Percentiles rank a stretch among this genome's conserved stretches.
These are phyloP conservation scores for Xylaria arbuscula DNA, from an alignment of 2,329 filamentous ascomycete species.

Conservation along the genomic window DNA sequence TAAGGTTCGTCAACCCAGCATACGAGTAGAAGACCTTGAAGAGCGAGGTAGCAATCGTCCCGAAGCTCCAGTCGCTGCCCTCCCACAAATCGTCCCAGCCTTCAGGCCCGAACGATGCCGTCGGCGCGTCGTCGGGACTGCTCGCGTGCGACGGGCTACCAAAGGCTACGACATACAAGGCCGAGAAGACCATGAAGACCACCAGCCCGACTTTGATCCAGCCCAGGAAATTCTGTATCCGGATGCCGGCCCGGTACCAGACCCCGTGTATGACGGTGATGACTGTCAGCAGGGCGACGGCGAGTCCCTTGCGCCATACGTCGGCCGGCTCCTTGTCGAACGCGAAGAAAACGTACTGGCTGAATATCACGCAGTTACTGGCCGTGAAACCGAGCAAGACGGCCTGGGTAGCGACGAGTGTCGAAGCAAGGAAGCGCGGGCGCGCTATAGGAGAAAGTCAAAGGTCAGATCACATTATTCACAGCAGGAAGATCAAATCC, in stretches of 20 bases:
- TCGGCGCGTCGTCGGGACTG: conserved; percentile 35
- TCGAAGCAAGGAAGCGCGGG: conserved; percentile 72
- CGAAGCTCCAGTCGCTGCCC: conserved; percentile 76
- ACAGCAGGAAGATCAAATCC: neutral
- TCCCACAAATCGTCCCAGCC: conserved; percentile 69
- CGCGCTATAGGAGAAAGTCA: conserved; percentile 46
- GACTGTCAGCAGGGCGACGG: conserved; percentile 64
- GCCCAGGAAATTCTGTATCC: conserved; percentile 69
- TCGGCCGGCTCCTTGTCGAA: conserved; percentile 63
- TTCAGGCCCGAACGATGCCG: conserved; percentile 25
- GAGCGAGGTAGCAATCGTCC: conserved; percentile 72
- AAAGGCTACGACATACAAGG: conserved; percentile 67
- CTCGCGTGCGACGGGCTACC: conserved; percentile 47
- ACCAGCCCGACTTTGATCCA: conserved; percentile 72
- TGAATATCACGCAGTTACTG: conserved; percentile 76
- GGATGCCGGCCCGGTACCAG: conserved; percentile 67
- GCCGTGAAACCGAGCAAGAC: conserved; percentile 74
- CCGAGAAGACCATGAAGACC: conserved; percentile 70
- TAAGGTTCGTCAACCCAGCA: conserved; percentile 72
- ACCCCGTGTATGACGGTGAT: conserved; percentile 70
- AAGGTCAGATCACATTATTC: neutral
- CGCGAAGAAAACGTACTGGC: conserved; percentile 72
- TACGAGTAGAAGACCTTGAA: conserved; percentile 79
- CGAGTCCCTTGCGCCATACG: conserved; percentile 64
- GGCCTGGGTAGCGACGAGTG: conserved; percentile 71